A percentile compares a stretch with the other conserved stretches of the same genome.
Evolutionary conservation across 768 basidiomycete species (phyloP).

Genomic region (Collybia mongolica): DNA sequence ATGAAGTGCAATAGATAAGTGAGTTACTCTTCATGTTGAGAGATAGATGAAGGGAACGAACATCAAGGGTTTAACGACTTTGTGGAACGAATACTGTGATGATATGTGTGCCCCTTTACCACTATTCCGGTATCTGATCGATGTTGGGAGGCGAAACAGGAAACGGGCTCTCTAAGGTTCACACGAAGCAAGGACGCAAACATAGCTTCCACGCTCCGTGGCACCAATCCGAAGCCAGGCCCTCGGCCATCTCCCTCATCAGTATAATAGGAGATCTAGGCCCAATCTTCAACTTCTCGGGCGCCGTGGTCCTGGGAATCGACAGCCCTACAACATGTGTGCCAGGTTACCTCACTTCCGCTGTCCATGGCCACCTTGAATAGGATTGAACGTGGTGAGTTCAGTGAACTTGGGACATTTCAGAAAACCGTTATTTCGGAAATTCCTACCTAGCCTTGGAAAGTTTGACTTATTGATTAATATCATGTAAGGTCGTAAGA

Average conservation of each 20-base stretch:
- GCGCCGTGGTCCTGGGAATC: conserved; percentile 18
- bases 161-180: conserved; percentile 3
- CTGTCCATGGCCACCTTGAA: too few species aligned
- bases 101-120: neutral
- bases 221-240: conserved; percentile 13
- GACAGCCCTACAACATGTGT: conserved; percentile 4
- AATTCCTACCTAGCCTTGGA: too few species aligned
- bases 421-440: too few species aligned
- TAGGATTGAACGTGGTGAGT: too few species aligned
- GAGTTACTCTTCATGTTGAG: too few species aligned
- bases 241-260: conserved; percentile 19
- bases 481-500: too few species aligned
- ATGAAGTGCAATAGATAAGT: too few species aligned
- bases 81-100: too few species aligned
- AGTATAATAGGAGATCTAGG: conserved; percentile 15
- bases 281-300: conserved; percentile 4
- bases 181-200: neutral
- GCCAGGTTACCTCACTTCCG: neutral
- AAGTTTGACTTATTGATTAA: too few species aligned
- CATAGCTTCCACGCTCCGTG: conserved; percentile 14
- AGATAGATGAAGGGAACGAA: neutral
- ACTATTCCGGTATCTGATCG: neutral
- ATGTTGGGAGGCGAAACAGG: neutral
- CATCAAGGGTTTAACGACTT: too few species aligned
- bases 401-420: too few species aligned